These are phyloP conservation scores for Desmodesmus armatus DNA, from an alignment of 139 green algal genomes.

Conservation along the genomic window DNA sequence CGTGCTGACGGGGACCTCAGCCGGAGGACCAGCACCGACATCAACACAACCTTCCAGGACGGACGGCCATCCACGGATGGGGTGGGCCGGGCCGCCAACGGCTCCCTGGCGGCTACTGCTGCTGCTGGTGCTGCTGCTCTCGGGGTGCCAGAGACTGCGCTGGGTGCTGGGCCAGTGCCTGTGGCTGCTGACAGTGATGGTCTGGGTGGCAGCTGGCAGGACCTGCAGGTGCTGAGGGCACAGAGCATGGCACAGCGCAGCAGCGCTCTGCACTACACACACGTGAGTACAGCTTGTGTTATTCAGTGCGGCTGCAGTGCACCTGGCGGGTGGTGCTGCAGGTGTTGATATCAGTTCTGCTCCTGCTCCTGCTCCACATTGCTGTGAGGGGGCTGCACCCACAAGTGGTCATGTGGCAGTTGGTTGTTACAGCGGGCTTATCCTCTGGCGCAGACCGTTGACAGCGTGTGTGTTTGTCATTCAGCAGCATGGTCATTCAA, in stretches of 20 bases:
- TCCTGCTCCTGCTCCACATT: neutral
- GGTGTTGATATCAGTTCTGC: neutral
- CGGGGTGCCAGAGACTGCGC: neutral
- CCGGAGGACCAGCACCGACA: neutral
- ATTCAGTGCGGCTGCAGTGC: neutral
- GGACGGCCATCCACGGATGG: slow-evolving; percentile 10
- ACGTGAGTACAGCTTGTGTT: neutral
- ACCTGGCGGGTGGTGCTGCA: too few relatives aligned
- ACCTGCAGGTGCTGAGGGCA: slow-evolving; percentile 33
- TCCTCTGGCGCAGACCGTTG: neutral
- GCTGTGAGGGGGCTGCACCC: neutral
- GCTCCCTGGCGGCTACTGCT: slow-evolving; percentile 5
- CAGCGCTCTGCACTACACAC: slow-evolving; percentile 10
- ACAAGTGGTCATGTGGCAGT: too few relatives aligned
- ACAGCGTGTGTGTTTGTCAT: too few relatives aligned
- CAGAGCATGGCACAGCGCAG: slow-evolving; percentile 13
- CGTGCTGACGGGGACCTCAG: slow-evolving; percentile 12
- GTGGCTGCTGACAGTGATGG: neutral
- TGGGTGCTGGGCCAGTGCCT: neutral
- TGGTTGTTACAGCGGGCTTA: neutral
- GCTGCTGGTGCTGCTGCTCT: neutral
- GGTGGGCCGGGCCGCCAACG: neutral
- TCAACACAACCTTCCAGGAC: too few relatives aligned
- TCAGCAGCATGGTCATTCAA: too few relatives aligned
- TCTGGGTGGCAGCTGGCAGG: slow-evolving; percentile 43